These are phyloP conservation scores for Dactylellina leptospora DNA, from an alignment of 2,329 filamentous ascomycete genomes.

Conservation along the genomic window DNA sequence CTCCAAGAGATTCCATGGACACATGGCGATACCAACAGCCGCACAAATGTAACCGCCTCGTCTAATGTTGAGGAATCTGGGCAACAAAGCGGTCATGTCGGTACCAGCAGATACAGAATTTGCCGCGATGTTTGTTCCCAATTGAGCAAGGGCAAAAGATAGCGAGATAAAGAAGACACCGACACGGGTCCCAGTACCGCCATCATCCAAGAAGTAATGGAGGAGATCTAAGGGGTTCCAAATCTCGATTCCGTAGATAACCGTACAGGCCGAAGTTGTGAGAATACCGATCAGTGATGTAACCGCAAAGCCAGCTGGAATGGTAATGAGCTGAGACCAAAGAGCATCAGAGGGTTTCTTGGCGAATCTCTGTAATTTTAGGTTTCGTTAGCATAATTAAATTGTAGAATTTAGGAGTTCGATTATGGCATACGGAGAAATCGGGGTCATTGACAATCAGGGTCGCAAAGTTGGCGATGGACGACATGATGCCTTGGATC, in stretches of 20 bases:
- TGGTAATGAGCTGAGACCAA: constrained; percentile 80
- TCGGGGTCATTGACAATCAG: constrained; percentile 70
- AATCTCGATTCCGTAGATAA: constrained; percentile 73
- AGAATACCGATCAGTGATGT: constrained; percentile 87
- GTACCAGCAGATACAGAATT: constrained; percentile 86
- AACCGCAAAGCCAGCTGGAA: constrained; percentile 75
- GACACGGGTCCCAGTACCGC: constrained; percentile 71
- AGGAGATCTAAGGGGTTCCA: constrained; percentile 78
- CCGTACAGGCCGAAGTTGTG: constrained; percentile 75
- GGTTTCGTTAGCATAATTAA: constrained; percentile 70
- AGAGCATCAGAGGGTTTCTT: constrained; percentile 77
- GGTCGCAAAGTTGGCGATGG: constrained; percentile 89
- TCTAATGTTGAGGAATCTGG: constrained; percentile 82
- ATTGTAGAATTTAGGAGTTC: not conserved
- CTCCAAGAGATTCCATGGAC: constrained; percentile 81
- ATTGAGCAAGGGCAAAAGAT: constrained; percentile 79
- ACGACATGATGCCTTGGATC: constrained; percentile 84
- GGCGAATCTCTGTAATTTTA: constrained; percentile 86
- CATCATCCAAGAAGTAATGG: constrained; percentile 73
- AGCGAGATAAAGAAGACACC: constrained; percentile 77
- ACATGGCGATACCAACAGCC: constrained; percentile 80
- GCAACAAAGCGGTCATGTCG: constrained; percentile 81
- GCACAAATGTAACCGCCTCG: constrained; percentile 89
- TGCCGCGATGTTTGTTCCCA: constrained; percentile 86
- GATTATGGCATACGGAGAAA: constrained; percentile 22